These are phyloP conservation scores for Mycena vulgaris DNA, from an alignment of 768 basidiomycete genomes.

Conservation along the genomic window DNA sequence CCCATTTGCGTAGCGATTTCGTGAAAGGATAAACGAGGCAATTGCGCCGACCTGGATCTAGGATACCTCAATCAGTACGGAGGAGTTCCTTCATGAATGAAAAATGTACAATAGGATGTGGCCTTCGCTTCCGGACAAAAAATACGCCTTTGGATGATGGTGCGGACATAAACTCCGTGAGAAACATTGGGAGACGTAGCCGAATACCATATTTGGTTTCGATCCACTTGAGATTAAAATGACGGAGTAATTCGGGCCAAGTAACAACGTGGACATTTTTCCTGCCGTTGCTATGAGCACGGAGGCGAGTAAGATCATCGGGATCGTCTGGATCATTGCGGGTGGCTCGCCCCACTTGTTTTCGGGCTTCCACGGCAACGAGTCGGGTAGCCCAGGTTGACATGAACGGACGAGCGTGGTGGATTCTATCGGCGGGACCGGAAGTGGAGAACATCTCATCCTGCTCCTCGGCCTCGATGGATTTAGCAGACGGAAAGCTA, in stretches of 20 bases:
- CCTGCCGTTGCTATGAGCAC: neutral
- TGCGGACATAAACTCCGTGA: neutral
- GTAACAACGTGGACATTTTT: neutral
- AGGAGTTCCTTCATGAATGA: neutral
- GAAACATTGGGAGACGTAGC: neutral
- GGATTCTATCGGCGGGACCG: neutral
- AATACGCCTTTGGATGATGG: slow-evolving; percentile 41
- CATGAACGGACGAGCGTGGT: slow-evolving; percentile 9
- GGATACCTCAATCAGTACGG: too few species aligned
- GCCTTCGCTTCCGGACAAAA: neutral
- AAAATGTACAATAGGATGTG: slow-evolving; percentile 5
- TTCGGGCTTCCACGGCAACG: neutral
- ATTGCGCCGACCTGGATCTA: slow-evolving; percentile 4
- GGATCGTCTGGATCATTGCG: slow-evolving; percentile 11
- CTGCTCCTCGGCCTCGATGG: neutral
- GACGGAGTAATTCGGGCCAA: neutral
- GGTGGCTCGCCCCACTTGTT: neutral
- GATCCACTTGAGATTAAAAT: neutral
- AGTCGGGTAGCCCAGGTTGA: slow-evolving; percentile 2
- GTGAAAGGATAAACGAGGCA: neutral
- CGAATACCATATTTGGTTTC: neutral
- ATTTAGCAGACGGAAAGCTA: neutral
- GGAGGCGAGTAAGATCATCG: neutral
- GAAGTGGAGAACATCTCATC: slow-evolving; percentile 4
- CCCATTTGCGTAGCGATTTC: neutral